These are phyloP conservation scores for Abrus pulchellus DNA, from an alignment of 306 rosid species.

Conservation along the genomic window DNA sequence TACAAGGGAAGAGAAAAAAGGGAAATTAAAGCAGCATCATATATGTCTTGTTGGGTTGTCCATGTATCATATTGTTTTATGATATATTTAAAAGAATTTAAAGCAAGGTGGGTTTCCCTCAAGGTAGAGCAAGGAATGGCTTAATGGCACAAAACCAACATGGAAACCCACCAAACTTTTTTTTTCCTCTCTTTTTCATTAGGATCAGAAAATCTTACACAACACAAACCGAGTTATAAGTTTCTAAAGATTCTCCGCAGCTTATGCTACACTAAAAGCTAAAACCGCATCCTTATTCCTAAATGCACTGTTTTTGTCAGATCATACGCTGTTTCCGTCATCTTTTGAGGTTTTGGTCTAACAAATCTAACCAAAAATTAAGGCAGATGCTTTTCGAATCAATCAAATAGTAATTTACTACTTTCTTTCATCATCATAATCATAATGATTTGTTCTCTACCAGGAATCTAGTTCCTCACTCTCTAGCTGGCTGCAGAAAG, in stretches of 20 bases:
- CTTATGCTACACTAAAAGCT: slow-evolving; percentile 55
- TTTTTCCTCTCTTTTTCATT: slow-evolving; percentile 20
- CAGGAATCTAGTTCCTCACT: slow-evolving; percentile 19
- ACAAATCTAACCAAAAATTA: slow-evolving; percentile 18
- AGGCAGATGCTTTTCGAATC: slow-evolving; percentile 35
- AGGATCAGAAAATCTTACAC: slow-evolving; percentile 41
- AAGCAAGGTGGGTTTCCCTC: slow-evolving; percentile 59
- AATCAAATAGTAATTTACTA: slow-evolving; percentile 22
- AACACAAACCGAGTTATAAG: slow-evolving; percentile 42
- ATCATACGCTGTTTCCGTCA: slow-evolving; percentile 42
- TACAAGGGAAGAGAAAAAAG: slow-evolving; percentile 36
- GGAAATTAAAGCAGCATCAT: slow-evolving; percentile 41
- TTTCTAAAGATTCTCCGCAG: slow-evolving; percentile 54
- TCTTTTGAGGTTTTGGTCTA: slow-evolving; percentile 43
- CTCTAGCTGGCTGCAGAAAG: slow-evolving; percentile 21
- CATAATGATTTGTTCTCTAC: not conserved
- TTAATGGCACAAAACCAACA: slow-evolving; percentile 48
- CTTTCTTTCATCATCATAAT: slow-evolving; percentile 23
- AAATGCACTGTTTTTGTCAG: slow-evolving; percentile 46
- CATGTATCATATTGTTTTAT: slow-evolving; percentile 18
- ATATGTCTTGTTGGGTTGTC: slow-evolving; percentile 36
- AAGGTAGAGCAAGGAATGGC: slow-evolving; percentile 64
- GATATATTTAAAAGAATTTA: slow-evolving; percentile 44
- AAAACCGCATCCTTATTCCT: slow-evolving; percentile 40
- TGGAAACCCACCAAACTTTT: slow-evolving; percentile 28